These are phyloP conservation scores for Botrytis pseudocinerea DNA, from an alignment of 2,329 filamentous ascomycete genomes.

Conservation along the genomic window DNA sequence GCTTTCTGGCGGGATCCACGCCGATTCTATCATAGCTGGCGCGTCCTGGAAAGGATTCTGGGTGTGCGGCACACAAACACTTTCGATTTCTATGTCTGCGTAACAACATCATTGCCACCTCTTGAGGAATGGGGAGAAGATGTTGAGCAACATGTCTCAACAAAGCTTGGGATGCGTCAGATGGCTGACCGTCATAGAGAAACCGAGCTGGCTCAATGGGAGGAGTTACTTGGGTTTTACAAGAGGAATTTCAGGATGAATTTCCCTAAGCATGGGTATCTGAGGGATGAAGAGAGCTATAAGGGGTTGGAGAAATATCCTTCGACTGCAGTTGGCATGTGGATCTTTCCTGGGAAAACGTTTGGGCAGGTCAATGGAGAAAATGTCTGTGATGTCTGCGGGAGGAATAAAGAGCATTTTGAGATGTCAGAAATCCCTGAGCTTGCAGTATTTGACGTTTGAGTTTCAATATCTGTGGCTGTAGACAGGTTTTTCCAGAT, in stretches of 20 bases:
- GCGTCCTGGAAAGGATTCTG: neutral
- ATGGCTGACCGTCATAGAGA: neutral
- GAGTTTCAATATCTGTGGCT: neutral
- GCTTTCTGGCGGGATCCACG: constrained; percentile 1
- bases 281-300: neutral
- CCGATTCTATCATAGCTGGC: neutral
- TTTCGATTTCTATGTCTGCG: neutral
- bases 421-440: neutral
- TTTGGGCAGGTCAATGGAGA: neutral
- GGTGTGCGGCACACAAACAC: neutral
- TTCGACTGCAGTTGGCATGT: neutral
- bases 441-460: neutral
- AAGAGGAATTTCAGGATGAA: neutral
- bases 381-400: neutral
- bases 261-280: neutral
- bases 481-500: too few species aligned
- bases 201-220: neutral
- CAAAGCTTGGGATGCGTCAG: neutral
- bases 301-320: neutral
- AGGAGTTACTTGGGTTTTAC: neutral
- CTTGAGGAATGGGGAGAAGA: neutral
- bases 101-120: neutral
- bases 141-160: neutral
- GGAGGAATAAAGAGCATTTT: neutral
- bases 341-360: neutral